Evolutionary conservation across 2,329 filamentous ascomycete genomes (phyloP).

Genomic region (Clarireedia paspali): DNA sequence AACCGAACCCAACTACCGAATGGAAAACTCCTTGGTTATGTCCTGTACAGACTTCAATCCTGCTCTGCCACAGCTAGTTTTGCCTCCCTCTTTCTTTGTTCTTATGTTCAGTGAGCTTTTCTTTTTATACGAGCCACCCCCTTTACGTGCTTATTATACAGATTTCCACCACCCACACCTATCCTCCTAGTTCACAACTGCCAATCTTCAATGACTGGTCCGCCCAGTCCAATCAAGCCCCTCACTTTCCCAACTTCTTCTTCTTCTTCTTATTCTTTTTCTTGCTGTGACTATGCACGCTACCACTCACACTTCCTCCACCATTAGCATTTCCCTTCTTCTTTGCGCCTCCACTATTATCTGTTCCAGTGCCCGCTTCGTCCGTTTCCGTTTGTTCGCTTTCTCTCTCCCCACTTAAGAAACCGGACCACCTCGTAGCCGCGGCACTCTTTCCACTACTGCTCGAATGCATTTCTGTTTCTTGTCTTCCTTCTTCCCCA

Average conservation of each 20-base stretch:
- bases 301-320: not conserved
- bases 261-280: not conserved
- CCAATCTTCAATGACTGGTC: not conserved
- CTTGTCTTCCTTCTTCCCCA: not conserved
- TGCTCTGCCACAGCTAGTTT: no score
- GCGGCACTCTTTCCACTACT: constrained; percentile 1
- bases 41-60: no score
- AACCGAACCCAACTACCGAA: no score
- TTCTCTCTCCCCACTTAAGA: no score
- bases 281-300: not conserved
- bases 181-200: not conserved
- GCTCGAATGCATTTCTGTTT: constrained; percentile 4
- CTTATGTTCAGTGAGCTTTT: no score
- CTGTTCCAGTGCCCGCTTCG: not conserved
- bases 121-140: no score
- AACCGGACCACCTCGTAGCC: not conserved
- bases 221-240: not conserved
- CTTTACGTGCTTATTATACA: no score
- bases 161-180: not conserved
- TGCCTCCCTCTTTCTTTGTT: no score
- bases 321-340: not conserved
- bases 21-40: no score
- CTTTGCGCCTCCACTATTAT: not conserved
- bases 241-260: not conserved
- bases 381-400: not conserved